Conservation (phyloP, 345 rosid genomes). For the Bruguiera sexangula region DNA sequence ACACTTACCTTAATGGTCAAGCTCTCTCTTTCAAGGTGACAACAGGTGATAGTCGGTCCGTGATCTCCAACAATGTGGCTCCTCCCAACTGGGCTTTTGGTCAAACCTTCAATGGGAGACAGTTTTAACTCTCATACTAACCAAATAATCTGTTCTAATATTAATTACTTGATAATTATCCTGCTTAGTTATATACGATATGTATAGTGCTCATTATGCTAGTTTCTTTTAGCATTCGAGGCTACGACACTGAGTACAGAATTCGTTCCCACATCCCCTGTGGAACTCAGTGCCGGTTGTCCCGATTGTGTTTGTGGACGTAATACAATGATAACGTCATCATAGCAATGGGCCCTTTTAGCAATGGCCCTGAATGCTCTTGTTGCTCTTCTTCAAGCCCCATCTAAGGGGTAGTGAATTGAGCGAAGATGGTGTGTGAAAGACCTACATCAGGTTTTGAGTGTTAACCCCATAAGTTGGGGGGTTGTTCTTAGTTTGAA, state of each 20-base stretch:
- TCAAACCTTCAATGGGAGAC: constrained; percentile 24
- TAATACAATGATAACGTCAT: not conserved
- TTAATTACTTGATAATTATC: not conserved
- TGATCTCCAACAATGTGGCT: constrained; percentile 21
- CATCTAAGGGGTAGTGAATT: not conserved
- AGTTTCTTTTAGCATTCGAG: too few relatives aligned
- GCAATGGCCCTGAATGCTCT: constrained; percentile 5
- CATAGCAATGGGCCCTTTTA: not conserved
- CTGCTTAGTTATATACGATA: not conserved
- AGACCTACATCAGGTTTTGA: too few relatives aligned
- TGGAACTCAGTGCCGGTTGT: too few relatives aligned
- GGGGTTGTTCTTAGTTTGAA: too few relatives aligned
- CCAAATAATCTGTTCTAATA: not conserved
- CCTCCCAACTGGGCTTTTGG: constrained; percentile 29
- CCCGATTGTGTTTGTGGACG: not conserved
- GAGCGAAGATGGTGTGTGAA: not conserved
- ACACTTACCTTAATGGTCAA: constrained; percentile 21
- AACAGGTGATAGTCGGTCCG: constrained; percentile 17
- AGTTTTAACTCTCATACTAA: constrained; percentile 11
- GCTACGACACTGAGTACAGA: too few relatives aligned
- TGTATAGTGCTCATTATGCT: not conserved
- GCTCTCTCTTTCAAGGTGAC: constrained; percentile 26
- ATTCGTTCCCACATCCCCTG: too few relatives aligned
- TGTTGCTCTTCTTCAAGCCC: not conserved
- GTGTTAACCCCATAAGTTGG: too few relatives aligned